Evolutionary conservation across 371 early-diverging fungal genomes (phyloP), one percentile per base, ranked within the genome.

Genomic region (Modicella reniformis): DNA sequence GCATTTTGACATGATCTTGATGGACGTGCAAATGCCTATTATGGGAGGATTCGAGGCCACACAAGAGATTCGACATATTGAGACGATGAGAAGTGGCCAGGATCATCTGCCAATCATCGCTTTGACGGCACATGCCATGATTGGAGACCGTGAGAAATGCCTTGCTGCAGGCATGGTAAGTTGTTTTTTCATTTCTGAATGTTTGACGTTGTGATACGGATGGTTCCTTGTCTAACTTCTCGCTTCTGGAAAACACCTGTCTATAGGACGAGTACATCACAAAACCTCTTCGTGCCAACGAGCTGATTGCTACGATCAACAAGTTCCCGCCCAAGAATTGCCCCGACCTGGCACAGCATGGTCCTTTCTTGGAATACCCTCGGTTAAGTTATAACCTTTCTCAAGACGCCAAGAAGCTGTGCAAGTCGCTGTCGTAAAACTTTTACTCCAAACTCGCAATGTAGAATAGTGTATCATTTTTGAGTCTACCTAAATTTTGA

Each of bases 11-110:
- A 58, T 93, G 62, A 89, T 93, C 54, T 80, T 93, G 59, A 93
- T 93, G 94, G 94, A 93, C 77, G 88, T 92, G 2, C 92, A 92
- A 70, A 90, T 90, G 90, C 90, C 87, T 8, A 81, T 90, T 40
- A 90, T 93, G 91, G 92, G 91, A 40, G 93, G 93, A 8, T 91
- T 92, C 66, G 87, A 90, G 59, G 92, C 93, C 0, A 93, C 93
- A 1, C 86, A 85, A 62, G 82, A 81, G 59, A 93, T 93, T 52
- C 84, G 94, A 19, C 59, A 68, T 72, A 81, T 57, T 75, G 84
- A 75, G 90, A 92, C 67, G 67, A 60, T 49, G 80, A 63, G 59
- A 32, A 61, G 61, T 10, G 54, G 55, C 13, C 60, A 82, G 8
- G 81, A 83, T n/a, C 90, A 84, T 64, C 81, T 88, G 26, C 92